Evolutionary conservation across 2,329 filamentous ascomycete genomes (phyloP).

Genomic region (Fusarium gaditjirri): DNA sequence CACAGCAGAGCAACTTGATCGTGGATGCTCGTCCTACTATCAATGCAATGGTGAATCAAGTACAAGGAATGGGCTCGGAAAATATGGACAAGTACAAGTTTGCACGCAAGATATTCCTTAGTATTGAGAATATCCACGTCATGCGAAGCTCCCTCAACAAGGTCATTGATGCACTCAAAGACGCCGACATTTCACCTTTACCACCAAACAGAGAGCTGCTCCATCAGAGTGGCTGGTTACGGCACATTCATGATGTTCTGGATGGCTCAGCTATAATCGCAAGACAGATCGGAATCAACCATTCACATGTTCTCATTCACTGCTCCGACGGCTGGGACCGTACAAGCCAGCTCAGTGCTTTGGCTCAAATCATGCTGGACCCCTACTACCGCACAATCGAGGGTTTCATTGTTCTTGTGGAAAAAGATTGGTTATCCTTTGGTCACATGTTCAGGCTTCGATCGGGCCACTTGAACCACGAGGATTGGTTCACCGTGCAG

Average conservation of each 20-base stretch:
- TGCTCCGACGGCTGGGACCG: conserved; percentile 99
- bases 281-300: conserved; percentile 86
- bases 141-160: conserved; percentile 93
- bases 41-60: conserved; percentile 95
- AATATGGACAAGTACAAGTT: conserved; percentile 98
- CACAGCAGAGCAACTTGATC: conserved; percentile 92
- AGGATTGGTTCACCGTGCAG: conserved; percentile 93
- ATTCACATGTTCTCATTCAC: conserved; percentile 95
- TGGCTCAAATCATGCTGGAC: conserved; percentile 93
- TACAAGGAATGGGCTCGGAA: conserved; percentile 91
- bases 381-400: conserved; percentile 95
- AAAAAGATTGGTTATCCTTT: conserved; percentile 98
- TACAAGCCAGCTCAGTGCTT: conserved; percentile 90
- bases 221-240: conserved; percentile 87
- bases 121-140: conserved; percentile 98
- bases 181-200: conserved; percentile 86
- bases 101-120: conserved; percentile 89
- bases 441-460: conserved; percentile 97
- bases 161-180: conserved; percentile 89
- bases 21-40: conserved; percentile 94
- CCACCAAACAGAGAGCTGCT: conserved; percentile 85
- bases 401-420: conserved; percentile 92
- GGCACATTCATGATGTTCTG: conserved; percentile 85
- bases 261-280: conserved; percentile 88
- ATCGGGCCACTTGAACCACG: conserved; percentile 86